Percentiles rank a stretch among this genome's conserved stretches.
These are phyloP conservation scores for Picochlorum sp. DNA, from an alignment of 139 green algal species.

Conservation along the genomic window DNA sequence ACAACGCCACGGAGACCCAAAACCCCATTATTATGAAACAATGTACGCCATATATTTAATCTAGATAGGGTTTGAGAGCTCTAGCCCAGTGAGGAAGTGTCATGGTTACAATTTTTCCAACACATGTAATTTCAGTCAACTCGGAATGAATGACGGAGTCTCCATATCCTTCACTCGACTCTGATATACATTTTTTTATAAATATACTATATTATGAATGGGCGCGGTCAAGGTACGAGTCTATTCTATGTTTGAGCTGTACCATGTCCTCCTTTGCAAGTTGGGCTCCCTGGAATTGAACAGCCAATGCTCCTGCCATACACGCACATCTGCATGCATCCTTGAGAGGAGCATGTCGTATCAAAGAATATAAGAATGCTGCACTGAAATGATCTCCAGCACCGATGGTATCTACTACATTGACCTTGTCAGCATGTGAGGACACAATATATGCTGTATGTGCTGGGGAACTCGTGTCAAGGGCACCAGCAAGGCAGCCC, in stretches of 20 bases:
- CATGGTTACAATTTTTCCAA: too few species aligned
- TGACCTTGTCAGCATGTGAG: neutral
- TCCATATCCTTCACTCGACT: too few species aligned
- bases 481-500: slow-evolving; percentile 36
- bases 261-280: slow-evolving; percentile 7
- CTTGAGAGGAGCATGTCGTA: slow-evolving; percentile 29
- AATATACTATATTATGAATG: too few species aligned
- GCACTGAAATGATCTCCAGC: slow-evolving; percentile 69
- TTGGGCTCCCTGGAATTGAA: slow-evolving; percentile 43
- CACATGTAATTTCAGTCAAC: too few species aligned
- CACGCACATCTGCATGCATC: slow-evolving; percentile 37
- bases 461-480: neutral
- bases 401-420: slow-evolving; percentile 63
- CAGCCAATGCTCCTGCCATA: slow-evolving; percentile 40
- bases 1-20: neutral
- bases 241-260: neutral
- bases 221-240: too few species aligned
- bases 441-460: neutral
- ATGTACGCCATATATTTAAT: too few species aligned
- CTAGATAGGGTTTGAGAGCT: neutral
- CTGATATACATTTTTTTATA: too few species aligned
- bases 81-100: neutral
- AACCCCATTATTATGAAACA: too few species aligned
- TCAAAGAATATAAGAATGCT: slow-evolving; percentile 57
- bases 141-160: too few species aligned